Evolutionary conservation across 1,139 yeast species (phyloP), one percentile per base, ranked within the genome.

Genomic region (Pichia sp.): DNA sequence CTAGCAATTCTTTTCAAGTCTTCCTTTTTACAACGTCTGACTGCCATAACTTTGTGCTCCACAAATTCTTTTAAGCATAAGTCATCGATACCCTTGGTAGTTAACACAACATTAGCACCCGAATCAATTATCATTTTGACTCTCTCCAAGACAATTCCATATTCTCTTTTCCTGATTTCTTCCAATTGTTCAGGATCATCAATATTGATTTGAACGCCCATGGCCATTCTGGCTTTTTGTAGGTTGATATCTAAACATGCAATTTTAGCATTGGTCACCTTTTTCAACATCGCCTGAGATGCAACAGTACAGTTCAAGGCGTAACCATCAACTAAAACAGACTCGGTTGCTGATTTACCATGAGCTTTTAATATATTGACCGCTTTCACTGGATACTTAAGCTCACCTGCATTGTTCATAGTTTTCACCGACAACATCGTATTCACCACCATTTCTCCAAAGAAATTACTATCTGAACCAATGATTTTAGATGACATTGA

Each of bases 81-180:
- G 70, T 95, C 99, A 72, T 95, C 99, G 65, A 95, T 95, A 63
- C 99, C 99, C 75, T 95, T 93, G 31, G 99, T 93, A 41, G 99
- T 95, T 60, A 95, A 77, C 42, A 95, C 90, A 54, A 95, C 99
- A 67, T 93, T 95, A 54, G 99, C 99, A 60, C 99, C 99, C 8
- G 98, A 84, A 61, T 78, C 82, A 67, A 95, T 81, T 68, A 95
- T 89, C 72, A 89, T 93, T 64, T 81, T 81, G 65, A 93, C 86
- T 72, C 95, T 86, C 69, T 93, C 99, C 61, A 90, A 76, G 44
- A 92, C 84, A 60, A 95, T 90, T 55, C 93, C 97, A 65, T 86
- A 85, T 74, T 95, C 99, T 67, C 98, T 84, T 72, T 90, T 86
- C 69, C 99, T 82, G 64, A 95, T 92, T 68, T 90, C 93, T 74